phyloP scores from a whole-genome alignment of 2,329 filamentous ascomycete genomes.

The Trichophyton rubrum region DNA sequence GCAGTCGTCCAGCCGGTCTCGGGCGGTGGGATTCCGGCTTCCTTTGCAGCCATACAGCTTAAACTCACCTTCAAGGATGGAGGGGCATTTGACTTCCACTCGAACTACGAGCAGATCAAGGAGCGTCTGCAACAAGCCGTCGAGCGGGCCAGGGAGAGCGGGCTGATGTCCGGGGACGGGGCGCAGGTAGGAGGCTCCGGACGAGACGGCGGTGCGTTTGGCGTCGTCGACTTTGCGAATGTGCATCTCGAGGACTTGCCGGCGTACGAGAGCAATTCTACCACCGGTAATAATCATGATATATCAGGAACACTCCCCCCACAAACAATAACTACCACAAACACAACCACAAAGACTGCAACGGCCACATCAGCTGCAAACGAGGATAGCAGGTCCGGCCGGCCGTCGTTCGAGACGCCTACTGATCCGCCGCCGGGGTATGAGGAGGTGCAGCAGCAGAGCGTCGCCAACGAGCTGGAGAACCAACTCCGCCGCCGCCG shows the following conservation, averaged over 20 bases:
- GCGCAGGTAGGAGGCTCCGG: conserved; percentile 22
- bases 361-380: not conserved
- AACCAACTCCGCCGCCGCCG: conserved; percentile 34
- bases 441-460: conserved; percentile 77
- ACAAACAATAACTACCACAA: no score
- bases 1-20: conserved; percentile 67
- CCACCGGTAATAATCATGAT: not conserved
- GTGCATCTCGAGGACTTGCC: conserved; percentile 79
- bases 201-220: conserved; percentile 28
- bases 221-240: conserved; percentile 45
- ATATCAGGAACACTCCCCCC: no score
- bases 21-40: conserved; percentile 67
- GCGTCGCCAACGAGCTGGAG: conserved; percentile 62
- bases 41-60: conserved; percentile 61
- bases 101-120: conserved; percentile 69
- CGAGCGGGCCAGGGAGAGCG: conserved; percentile 58
- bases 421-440: conserved; percentile 80
- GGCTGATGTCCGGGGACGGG: conserved; percentile 27
- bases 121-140: conserved; percentile 71
- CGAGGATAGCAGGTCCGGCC: not conserved
- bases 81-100: conserved; percentile 84
- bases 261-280: conserved; percentile 56
- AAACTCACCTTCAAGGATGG: conserved; percentile 88
- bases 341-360: no score
- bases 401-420: conserved; percentile 35